These are phyloP conservation scores for Rutstroemia sp. DNA, from an alignment of 2,329 filamentous ascomycete genomes.

Conservation along the genomic window DNA sequence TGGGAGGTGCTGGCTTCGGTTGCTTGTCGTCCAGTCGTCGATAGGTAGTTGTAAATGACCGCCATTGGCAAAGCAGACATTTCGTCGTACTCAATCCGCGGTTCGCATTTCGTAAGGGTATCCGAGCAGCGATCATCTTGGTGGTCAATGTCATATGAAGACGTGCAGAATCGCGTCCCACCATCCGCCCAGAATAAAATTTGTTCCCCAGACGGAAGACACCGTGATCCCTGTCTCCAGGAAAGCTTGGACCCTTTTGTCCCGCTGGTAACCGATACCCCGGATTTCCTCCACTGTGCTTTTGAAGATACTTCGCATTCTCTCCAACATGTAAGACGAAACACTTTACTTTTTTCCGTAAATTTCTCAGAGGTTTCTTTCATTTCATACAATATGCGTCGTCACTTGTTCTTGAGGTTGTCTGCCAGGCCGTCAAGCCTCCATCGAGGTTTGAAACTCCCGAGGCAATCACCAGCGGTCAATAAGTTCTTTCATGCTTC, in stretches of 20 bases:
- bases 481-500: conserved; percentile 23
- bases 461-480: conserved; percentile 12
- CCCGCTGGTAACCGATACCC: conserved; percentile 20
- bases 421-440: conserved; percentile 45
- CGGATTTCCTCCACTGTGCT: conserved; percentile 9
- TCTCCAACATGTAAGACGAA: not conserved
- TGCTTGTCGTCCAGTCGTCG: conserved; percentile 28
- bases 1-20: conserved; percentile 12
- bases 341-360: not conserved
- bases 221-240: not conserved
- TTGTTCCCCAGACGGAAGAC: conserved; percentile 1
- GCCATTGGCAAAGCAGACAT: conserved; percentile 46
- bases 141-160: not conserved
- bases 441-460: conserved; percentile 29
- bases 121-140: conserved; percentile 24
- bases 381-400: conserved; percentile 41
- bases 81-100: conserved; percentile 26
- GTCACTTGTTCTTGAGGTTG: conserved; percentile 43
- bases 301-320: not conserved
- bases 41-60: conserved; percentile 41
- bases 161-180: not conserved
- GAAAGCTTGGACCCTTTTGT: not conserved
- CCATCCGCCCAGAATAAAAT: not conserved
- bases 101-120: conserved; percentile 14
- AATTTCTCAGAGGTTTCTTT: not conserved